Evolutionary conservation across 2,329 filamentous ascomycete genomes (phyloP), one percentile per base, ranked within the genome.

Genomic region (Botryotinia calthae): DNA sequence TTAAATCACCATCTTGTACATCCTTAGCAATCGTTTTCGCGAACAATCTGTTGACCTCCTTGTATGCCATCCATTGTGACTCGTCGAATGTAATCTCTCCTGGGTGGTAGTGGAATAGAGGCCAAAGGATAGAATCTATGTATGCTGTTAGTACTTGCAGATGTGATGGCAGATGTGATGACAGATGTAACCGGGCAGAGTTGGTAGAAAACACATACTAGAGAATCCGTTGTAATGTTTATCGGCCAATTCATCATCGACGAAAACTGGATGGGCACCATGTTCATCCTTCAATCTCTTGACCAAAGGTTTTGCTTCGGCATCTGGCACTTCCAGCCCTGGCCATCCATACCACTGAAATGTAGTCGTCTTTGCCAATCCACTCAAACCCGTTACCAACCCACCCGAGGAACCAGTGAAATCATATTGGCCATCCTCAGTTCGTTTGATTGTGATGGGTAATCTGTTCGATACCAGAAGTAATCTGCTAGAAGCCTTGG

Each of bases 341-440:
- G 96, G 95, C 95, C 96, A 98, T 77, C 96, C 96, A 83, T 98
- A 98, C 96, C 96, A 99, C 82, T 96, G 93, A 83, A 98, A 98
- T 77, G 91, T 95, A 40, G 94, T 97, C 46, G 93, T 92, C 84
- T 98, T 98, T 79, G 93, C 91, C 73, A 98, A 85, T 40, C 96
- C 96, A 77, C 93, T 97, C 74, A 99, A 86, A 31, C 96, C 96
- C 68, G 94, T 97, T 79, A 98, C 96, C 58, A 99, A 88, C 58
- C 96, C 96, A 73, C 96, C 96, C 2, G 96, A 98, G 64, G 95
- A 98, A 93, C 98, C 97, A 81, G 92, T 94, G 83, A 97, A 97
- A 80, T 91, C 89, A 85, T 97, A 99, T 82, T 92, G 91, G 79
- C 94, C 95, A 86, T 97, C 93, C 70, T 96, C 93, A 70, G 91